Percentiles rank a stretch among this genome's conserved stretches.
Evolutionary conservation across 106 monocot species (phyloP).

Genomic region (Dendrobium chrysotoxum): DNA sequence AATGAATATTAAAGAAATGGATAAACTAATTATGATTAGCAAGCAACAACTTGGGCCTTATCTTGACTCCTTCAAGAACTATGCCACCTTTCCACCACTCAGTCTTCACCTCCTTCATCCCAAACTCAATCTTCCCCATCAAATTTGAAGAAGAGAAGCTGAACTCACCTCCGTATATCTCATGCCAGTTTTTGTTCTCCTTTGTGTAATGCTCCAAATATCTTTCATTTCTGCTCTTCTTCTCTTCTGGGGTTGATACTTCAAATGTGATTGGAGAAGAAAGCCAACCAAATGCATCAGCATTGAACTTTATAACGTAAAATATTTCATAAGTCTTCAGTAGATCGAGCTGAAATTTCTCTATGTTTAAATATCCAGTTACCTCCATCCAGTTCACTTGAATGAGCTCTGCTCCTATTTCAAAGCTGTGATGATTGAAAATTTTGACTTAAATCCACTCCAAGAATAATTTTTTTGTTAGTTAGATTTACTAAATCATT

Average conservation of each 20-base stretch:
- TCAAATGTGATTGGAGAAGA: slow-evolving; percentile 6
- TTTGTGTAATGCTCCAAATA: slow-evolving; percentile 10
- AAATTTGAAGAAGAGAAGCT: background rate
- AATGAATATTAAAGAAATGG: background rate
- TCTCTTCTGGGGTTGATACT: background rate
- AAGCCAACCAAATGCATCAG: slow-evolving; percentile 19
- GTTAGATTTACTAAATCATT: background rate
- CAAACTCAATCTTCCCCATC: background rate
- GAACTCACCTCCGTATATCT: slow-evolving; percentile 12
- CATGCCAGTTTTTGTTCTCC: background rate
- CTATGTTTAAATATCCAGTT: slow-evolving; percentile 4
- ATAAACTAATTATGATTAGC: background rate
- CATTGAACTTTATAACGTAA: slow-evolving; percentile 12
- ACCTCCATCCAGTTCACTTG: slow-evolving; percentile 18
- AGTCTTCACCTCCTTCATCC: slow-evolving; percentile 5
- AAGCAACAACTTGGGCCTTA: background rate
- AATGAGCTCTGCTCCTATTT: slow-evolving; percentile 14
- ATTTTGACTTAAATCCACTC: background rate
- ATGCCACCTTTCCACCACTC: slow-evolving; percentile 13
- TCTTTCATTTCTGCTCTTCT: background rate
- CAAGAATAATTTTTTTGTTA: background rate
- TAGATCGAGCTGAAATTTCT: background rate
- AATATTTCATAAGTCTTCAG: slow-evolving; percentile 4
- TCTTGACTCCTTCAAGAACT: slow-evolving; percentile 6
- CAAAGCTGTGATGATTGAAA: background rate